Conservation (phyloP, 192 early-diverging fungal genomes). For the Gigaspora rosea region DNA sequence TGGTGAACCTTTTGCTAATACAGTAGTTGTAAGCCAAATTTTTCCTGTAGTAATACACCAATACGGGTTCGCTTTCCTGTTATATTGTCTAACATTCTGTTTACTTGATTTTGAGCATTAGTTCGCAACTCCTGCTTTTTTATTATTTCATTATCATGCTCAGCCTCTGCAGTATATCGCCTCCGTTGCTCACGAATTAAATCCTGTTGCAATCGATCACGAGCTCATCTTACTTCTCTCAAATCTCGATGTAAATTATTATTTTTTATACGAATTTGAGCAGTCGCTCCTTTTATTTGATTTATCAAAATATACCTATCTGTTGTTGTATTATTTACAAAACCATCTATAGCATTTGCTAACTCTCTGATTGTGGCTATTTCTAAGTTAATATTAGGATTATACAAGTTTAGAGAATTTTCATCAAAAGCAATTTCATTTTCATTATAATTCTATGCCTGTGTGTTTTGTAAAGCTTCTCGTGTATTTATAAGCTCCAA, state of each 20-base stretch:
- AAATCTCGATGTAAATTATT: neutral
- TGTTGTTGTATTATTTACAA: neutral
- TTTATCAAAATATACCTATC: neutral
- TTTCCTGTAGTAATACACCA: neutral
- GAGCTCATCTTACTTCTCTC: neutral
- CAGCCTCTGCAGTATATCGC: neutral
- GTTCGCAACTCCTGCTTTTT: neutral
- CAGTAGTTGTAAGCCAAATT: constrained; percentile 17
- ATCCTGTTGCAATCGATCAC: neutral
- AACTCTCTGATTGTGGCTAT: too few species aligned
- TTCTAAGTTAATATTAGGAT: neutral
- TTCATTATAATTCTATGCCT: too few species aligned
- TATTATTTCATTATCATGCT: neutral
- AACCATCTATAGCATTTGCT: neutral
- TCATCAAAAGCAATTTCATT: too few species aligned
- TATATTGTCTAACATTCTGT: neutral
- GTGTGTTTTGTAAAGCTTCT: too few species aligned
- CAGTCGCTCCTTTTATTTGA: neutral
- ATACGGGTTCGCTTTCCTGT: neutral
- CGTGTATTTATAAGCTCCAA: too few species aligned
- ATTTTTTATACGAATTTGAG: neutral
- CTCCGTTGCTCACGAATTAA: neutral
- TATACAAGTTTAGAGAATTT: constrained; percentile 1
- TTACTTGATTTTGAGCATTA: neutral
- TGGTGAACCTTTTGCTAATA: constrained; percentile 6